Base-by-base conservation (phyloP, 2,329 filamentous ascomycete species). In the Ceratocystis huliohia region DNA sequence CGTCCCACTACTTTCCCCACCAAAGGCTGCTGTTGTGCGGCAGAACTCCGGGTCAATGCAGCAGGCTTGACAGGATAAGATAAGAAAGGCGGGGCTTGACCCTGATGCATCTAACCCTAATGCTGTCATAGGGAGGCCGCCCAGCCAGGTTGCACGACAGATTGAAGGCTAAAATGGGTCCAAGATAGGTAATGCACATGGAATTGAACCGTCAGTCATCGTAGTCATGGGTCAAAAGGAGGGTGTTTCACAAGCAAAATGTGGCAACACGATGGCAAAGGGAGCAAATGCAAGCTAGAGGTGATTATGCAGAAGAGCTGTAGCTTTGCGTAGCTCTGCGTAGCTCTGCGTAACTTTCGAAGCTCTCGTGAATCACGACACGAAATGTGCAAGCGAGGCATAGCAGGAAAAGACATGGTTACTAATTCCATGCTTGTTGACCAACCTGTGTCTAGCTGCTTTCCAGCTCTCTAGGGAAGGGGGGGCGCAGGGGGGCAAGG, bases 1-100 rank as follows among this genome's bases (percentile, higher is more conserved):
- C 28, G 56, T 59, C 37, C 37, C 37, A 41, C 10, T 41, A 30
- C 56, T 59, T 59, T 59, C 56, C 56, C 56, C 56, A 59, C 56
- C 28, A 59, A 59, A 53, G 17, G 56, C 37, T 28, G 56, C 22
- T 10, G n/a, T 6, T 22, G 3, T 28, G 48, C 8, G 56, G 56
- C 15, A 25, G 56, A 59, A 25, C 13, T 3, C 22, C 56, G 56
- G 56, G 25, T 59, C 30, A 59, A 33, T 1, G 20, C 1, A 13
- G 17, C 28, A 10, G 20, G 7, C 22, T 25, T 13, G 48, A 37
- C 1, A 37, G n/a, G 56, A 59, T 59, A 59, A 37, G 15, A n/a
- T 59, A 37, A 8, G 33, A 28, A 28, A 30, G 17, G 56, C 25
- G 56, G 15, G 15, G 20, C 13, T 13, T 25, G 25, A 25, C 50